Conservation (phyloP, 768 basidiomycete genomes). For the Paxillus rubicundulus region DNA sequence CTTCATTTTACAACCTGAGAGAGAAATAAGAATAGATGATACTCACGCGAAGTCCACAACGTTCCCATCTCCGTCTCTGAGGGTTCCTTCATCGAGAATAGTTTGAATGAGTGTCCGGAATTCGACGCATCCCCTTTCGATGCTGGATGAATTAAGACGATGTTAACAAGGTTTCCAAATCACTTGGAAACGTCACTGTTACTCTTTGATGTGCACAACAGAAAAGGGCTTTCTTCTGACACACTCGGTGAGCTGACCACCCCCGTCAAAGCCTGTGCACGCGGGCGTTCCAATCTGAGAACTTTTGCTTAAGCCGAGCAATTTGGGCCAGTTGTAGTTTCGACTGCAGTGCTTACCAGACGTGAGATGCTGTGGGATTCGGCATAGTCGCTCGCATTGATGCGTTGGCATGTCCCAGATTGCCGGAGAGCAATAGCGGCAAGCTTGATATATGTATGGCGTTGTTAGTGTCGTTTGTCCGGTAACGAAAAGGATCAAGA, state of each 20-base stretch:
- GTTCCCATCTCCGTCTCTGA: conserved; percentile 37
- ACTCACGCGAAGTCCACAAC: conserved; percentile 3
- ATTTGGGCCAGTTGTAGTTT: too few species aligned
- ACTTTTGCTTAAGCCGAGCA: background rate
- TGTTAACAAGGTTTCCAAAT: background rate
- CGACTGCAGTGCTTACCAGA: conserved; percentile 13
- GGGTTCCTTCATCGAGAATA: conserved; percentile 44
- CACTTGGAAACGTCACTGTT: background rate
- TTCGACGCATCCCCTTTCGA: conserved; percentile 43
- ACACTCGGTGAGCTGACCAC: conserved; percentile 43
- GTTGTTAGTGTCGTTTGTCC: background rate
- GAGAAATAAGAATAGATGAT: background rate
- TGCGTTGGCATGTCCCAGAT: conserved; percentile 38
- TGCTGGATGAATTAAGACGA: conserved; percentile 6
- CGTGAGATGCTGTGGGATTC: conserved; percentile 41
- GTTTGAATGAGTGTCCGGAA: conserved; percentile 44
- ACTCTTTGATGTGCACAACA: conserved; percentile 28
- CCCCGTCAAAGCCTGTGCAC: conserved; percentile 42
- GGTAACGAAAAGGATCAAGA: background rate
- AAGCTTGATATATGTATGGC: conserved; percentile 17
- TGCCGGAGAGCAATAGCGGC: conserved; percentile 45
- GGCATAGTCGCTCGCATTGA: conserved; percentile 47
- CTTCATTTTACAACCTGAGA: background rate
- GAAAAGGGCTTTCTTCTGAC: conserved; percentile 41
- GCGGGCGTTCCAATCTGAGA: conserved; percentile 29